Base-by-base conservation (phyloP, 179 eudicot species). In the Corrigiola litoralis region DNA sequence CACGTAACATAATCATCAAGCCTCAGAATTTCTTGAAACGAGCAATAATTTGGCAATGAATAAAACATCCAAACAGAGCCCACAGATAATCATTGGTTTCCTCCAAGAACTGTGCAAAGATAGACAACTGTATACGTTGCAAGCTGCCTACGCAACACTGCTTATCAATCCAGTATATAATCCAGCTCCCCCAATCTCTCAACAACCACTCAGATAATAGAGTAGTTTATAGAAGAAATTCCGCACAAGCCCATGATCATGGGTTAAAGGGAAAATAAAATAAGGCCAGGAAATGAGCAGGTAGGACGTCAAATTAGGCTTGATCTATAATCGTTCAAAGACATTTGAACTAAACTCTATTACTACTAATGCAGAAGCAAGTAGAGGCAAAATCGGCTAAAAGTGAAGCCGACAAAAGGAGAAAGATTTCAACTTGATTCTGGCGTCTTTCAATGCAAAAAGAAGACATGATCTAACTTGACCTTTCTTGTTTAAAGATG, bases 341-440 rank as follows among this genome's bases (percentile, higher is more conserved):
- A 63, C 9, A 49, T 12, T 44, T 28, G 23, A 38, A 20, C 63
- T 42, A 59, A 34, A 34, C 46, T 70, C 65, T 52, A 51, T 21
- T 40, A 47, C 32, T 33, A 61, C 18, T 47, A n/a, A n/a, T 55
- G 65, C 62, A 54, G 53, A 23, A 24, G 64, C 59, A 61, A 65
- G 36, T 24, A 40, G 25, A 51, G 55, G 61, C 55, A 61, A 55
- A 66, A 71, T 75, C 48, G 37, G 66, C 62, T 55, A 61, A 75
- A 71, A 60, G 66, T 55, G 65, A 71, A 51, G 13, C 69, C 75
- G 58, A 70, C 72, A 65, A 65, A 61, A 59, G 66, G 50, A 61
- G 56, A 61, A 57, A 61, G 56, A 61, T 71, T 61, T 75, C 61
- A 55, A 75, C 67, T 55, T 61, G 79, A 70, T 71, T 75, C 64